Evolutionary conservation across 129 eudicot species (phyloP).

Genomic region (Apium graveolens): DNA sequence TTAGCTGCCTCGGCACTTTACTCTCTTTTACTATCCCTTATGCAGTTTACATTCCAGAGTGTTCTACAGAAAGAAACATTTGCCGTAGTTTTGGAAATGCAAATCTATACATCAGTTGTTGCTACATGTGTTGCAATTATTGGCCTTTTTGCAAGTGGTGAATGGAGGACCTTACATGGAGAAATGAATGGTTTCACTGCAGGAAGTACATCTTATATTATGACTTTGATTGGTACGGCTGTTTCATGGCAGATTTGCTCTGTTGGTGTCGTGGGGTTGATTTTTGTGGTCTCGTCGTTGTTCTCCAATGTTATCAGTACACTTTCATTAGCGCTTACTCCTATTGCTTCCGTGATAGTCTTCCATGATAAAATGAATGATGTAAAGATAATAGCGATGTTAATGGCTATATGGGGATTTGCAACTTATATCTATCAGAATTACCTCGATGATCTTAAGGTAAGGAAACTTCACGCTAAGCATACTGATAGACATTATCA

Average conservation of each 20-base stretch:
- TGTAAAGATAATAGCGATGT: slow-evolving; percentile 60
- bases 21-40: slow-evolving; percentile 61
- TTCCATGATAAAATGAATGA: slow-evolving; percentile 77
- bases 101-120: slow-evolving; percentile 55
- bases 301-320: slow-evolving; percentile 86
- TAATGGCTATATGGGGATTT: slow-evolving; percentile 79
- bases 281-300: slow-evolving; percentile 67
- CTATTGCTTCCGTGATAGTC: slow-evolving; percentile 56
- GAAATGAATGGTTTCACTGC: slow-evolving; percentile 55
- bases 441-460: slow-evolving; percentile 54
- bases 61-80: slow-evolving; percentile 66
- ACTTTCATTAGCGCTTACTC: slow-evolving; percentile 68
- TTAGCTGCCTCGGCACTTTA: slow-evolving; percentile 73
- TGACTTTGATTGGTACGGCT: slow-evolving; percentile 80
- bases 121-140: slow-evolving; percentile 60
- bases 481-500: slow-evolving; percentile 18
- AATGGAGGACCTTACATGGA: slow-evolving; percentile 53
- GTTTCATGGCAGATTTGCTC: slow-evolving; percentile 92
- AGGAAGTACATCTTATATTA: slow-evolving; percentile 51
- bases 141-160: slow-evolving; percentile 92
- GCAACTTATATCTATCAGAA: slow-evolving; percentile 73
- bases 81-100: slow-evolving; percentile 69
- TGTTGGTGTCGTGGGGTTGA: slow-evolving; percentile 78
- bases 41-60: slow-evolving; percentile 69
- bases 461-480: slow-evolving; percentile 19